These are phyloP conservation scores for Kernera saxatilis DNA, from an alignment of 345 rosid species.

Conservation along the genomic window DNA sequence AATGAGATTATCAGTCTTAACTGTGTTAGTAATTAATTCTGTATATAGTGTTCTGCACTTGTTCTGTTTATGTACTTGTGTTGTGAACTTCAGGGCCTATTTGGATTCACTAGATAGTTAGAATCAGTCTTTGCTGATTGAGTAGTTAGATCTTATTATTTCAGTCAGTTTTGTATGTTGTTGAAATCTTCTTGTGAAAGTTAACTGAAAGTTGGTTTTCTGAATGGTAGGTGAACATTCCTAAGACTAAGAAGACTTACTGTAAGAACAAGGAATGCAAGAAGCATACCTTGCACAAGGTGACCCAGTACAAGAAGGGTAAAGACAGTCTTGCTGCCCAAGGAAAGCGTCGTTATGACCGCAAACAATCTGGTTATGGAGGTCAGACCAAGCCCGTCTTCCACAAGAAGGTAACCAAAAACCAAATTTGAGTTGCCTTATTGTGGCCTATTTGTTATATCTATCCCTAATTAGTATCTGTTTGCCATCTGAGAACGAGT, in stretches of 20 bases:
- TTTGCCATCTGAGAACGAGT: neutral
- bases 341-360: slow-evolving; percentile 84
- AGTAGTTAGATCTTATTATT: neutral
- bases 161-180: neutral
- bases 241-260: slow-evolving; percentile 81
- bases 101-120: neutral
- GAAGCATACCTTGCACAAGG: slow-evolving; percentile 90
- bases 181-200: neutral
- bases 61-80: neutral
- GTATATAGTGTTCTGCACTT: too few species aligned
- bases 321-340: slow-evolving; percentile 86
- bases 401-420: slow-evolving; percentile 66
- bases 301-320: slow-evolving; percentile 85
- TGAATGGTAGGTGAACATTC: slow-evolving; percentile 63
- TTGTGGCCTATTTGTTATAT: neutral
- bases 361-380: slow-evolving; percentile 84
- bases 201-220: neutral
- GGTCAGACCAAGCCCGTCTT: slow-evolving; percentile 91
- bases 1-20: too few species aligned
- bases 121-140: neutral
- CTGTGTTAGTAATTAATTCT: too few species aligned
- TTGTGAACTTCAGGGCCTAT: neutral
- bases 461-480: neutral
- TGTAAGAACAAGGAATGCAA: slow-evolving; percentile 84
- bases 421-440: neutral